phyloP scores from a whole-genome alignment of 2,329 filamentous ascomycete species.

The Penicillium sp. region DNA sequence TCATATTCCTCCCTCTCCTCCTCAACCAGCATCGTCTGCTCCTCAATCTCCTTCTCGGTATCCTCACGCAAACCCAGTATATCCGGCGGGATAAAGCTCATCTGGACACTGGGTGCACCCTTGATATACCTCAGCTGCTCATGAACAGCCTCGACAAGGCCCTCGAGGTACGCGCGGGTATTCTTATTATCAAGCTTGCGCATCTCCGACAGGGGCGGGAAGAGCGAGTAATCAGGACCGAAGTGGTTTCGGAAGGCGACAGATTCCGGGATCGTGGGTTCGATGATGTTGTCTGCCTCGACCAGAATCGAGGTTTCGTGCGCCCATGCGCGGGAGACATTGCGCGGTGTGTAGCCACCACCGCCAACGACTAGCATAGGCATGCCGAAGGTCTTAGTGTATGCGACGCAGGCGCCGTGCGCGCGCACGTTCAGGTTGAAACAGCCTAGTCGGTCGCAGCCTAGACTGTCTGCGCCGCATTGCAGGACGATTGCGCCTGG shows the following conservation, averaged over 20 bases:
- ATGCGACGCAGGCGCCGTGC: conserved; percentile 87
- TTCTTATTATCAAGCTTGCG: conserved; percentile 73
- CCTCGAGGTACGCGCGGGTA: conserved; percentile 69
- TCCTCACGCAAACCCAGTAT: conserved; percentile 58
- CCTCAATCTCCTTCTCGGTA: conserved; percentile 48
- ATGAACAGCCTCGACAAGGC: conserved; percentile 73
- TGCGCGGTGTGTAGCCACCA: conserved; percentile 93
- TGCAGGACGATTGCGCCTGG: conserved; percentile 90
- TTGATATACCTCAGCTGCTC: conserved; percentile 86
- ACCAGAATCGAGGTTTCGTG: conserved; percentile 93
- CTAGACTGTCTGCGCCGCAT: conserved; percentile 91
- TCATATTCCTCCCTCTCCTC: conserved; percentile 43
- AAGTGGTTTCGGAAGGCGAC: conserved; percentile 88
- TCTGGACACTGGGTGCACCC: conserved; percentile 82
- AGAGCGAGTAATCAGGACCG: conserved; percentile 79
- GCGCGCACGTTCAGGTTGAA: conserved; percentile 97
- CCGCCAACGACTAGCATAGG: conserved; percentile 90
- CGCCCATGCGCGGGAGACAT: conserved; percentile 94
- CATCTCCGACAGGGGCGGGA: conserved; percentile 78
- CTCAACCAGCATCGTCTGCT: conserved; percentile 41
- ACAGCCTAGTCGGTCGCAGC: conserved; percentile 86
- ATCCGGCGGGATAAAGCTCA: conserved; percentile 76
- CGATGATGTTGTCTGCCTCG: conserved; percentile 67
- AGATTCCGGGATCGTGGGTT: conserved; percentile 71
- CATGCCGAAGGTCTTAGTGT: conserved; percentile 75